Evolutionary conservation across 139 green algal species (phyloP).

Genomic region (Diplosphaera chodatii): DNA sequence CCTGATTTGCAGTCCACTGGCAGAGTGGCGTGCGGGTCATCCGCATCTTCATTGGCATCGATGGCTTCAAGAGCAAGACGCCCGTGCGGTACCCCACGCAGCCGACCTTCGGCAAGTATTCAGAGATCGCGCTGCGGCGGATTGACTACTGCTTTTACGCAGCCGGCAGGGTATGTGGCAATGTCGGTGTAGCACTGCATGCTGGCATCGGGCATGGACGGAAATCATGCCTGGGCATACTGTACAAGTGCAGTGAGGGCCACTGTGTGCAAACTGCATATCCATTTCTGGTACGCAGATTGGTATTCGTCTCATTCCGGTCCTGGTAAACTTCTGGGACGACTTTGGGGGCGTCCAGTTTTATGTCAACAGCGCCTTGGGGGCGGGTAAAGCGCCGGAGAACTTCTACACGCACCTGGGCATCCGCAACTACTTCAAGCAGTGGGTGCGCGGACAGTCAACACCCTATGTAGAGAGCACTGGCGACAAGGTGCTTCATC

Average conservation of each 20-base stretch:
- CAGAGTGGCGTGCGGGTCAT: not conserved
- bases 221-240: too few relatives aligned
- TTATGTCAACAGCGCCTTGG: not conserved
- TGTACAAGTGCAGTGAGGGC: too few relatives aligned
- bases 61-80: not conserved
- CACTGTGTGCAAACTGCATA: too few relatives aligned
- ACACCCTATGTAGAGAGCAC: too few relatives aligned
- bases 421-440: not conserved
- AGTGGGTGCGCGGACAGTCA: not conserved
- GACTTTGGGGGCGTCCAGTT: not conserved
- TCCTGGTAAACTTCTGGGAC: not conserved
- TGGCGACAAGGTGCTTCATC: too few relatives aligned
- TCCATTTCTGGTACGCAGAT: not conserved
- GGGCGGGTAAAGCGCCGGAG: not conserved
- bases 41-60: not conserved
- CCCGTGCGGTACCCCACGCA: not conserved
- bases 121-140: not conserved
- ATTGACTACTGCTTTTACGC: not conserved
- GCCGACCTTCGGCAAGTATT: not conserved
- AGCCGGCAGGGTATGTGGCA: not conserved
- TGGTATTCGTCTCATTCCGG: not conserved
- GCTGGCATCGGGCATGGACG: too few relatives aligned
- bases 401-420: not conserved
- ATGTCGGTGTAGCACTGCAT: too few relatives aligned
- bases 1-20: not conserved